Evolutionary conservation across 2,329 filamentous ascomycete genomes (phyloP).

Genomic region (Nigrograna mackinnonii): DNA sequence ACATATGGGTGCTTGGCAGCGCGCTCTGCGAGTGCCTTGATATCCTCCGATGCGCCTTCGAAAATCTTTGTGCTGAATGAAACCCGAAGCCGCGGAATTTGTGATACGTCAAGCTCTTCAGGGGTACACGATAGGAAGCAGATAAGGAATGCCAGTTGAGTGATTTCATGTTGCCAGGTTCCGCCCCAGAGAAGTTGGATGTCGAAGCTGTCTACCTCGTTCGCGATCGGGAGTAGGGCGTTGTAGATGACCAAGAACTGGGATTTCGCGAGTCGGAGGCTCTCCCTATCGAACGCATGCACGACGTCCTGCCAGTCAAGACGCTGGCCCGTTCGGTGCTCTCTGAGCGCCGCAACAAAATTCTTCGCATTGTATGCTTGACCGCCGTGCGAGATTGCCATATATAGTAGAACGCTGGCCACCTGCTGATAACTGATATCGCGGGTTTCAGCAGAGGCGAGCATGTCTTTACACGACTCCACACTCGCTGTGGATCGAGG

Average conservation of each 20-base stretch:
- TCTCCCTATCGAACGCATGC: slow-evolving; percentile 77
- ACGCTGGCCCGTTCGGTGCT: slow-evolving; percentile 58
- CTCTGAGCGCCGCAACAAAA: slow-evolving; percentile 62
- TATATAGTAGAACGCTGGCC: slow-evolving; percentile 75
- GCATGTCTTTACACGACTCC: slow-evolving; percentile 67
- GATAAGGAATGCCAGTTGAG: slow-evolving; percentile 90
- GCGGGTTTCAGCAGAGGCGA: slow-evolving; percentile 60
- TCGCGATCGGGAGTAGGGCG: slow-evolving; percentile 73
- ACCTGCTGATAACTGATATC: slow-evolving; percentile 82
- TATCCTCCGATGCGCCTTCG: slow-evolving; percentile 60
- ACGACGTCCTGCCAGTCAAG: slow-evolving; percentile 73
- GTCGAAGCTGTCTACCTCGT: slow-evolving; percentile 68
- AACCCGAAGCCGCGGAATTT: slow-evolving; percentile 78
- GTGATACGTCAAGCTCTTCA: slow-evolving; percentile 78
- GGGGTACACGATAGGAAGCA: slow-evolving; percentile 79
- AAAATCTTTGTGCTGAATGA: slow-evolving; percentile 74
- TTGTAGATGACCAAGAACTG: slow-evolving; percentile 85
- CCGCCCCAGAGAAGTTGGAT: slow-evolving; percentile 91
- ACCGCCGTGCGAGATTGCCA: slow-evolving; percentile 64
- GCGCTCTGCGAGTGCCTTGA: slow-evolving; percentile 63
- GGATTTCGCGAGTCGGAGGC: slow-evolving; percentile 72
- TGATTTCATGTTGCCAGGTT: slow-evolving; percentile 80
- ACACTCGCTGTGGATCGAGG: slow-evolving; percentile 74
- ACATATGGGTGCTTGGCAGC: slow-evolving; percentile 86
- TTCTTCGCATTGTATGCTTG: slow-evolving; percentile 69